phyloP scores from a whole-genome alignment of 2,329 filamentous ascomycete species.

The Ophiobolus disseminans region DNA sequence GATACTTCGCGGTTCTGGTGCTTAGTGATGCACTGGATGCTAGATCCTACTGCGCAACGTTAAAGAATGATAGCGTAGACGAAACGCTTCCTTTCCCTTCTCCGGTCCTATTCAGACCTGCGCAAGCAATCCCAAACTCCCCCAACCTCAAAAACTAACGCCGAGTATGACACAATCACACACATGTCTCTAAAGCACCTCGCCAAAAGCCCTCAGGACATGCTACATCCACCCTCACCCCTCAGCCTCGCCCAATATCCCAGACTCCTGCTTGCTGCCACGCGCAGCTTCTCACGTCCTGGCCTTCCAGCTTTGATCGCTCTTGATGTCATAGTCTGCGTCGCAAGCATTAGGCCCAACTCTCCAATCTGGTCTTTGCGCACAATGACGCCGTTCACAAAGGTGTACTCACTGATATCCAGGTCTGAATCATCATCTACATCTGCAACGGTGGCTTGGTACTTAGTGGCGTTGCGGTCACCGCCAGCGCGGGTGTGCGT shows the following conservation, averaged over 20 bases:
- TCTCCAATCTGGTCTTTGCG: neutral
- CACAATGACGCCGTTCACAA: slow-evolving; percentile 11
- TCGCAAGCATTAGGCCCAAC: slow-evolving; percentile 5
- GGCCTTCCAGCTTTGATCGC: slow-evolving; percentile 5
- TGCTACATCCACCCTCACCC: neutral
- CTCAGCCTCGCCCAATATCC: neutral
- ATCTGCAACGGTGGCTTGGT: neutral
- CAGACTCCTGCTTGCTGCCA: neutral
- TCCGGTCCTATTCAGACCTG: too few relatives aligned
- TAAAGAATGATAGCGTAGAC: too few relatives aligned
- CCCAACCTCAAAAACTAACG: too few relatives aligned
- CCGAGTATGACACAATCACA: too few relatives aligned
- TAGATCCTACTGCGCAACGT: too few relatives aligned
- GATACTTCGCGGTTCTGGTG: too few relatives aligned
- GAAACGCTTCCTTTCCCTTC: too few relatives aligned
- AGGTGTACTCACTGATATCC: slow-evolving; percentile 18
- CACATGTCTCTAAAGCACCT: too few relatives aligned
- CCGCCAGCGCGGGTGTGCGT: slow-evolving; percentile 5
- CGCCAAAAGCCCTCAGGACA: too few relatives aligned
- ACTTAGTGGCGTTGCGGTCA: slow-evolving; percentile 7
- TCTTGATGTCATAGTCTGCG: slow-evolving; percentile 5
- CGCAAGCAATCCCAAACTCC: too few relatives aligned
- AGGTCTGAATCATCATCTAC: slow-evolving; percentile 9
- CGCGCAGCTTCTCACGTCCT: slow-evolving; percentile 2
- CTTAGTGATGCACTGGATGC: too few relatives aligned